A percentile compares a stretch with the other conserved stretches of the same genome.
Conservation (phyloP, 306 rosid genomes). For the Cucurbita ficifolia region DNA sequence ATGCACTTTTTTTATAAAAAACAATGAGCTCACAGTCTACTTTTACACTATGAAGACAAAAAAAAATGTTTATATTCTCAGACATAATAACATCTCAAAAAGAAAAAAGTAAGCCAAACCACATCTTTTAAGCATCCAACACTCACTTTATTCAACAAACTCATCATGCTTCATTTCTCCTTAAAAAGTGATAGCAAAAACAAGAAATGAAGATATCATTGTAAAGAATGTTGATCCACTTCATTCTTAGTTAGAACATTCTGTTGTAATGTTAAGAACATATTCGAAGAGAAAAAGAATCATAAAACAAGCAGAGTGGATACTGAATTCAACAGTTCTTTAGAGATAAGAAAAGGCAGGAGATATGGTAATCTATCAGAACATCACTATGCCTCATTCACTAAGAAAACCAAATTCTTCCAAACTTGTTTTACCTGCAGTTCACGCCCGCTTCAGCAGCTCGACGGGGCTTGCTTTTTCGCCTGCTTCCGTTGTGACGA, state of each 20-base stretch:
- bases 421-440: slow-evolving; percentile 33
- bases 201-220: background rate
- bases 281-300: background rate
- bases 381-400: slow-evolving; percentile 3
- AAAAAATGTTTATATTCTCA: background rate
- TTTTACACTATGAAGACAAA: background rate
- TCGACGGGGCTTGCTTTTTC: slow-evolving; percentile 74
- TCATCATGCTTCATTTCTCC: background rate
- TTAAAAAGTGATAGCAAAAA: background rate
- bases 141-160: background rate
- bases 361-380: slow-evolving; percentile 21
- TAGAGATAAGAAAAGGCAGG: slow-evolving; percentile 6
- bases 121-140: background rate
- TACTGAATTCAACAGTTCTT: background rate
- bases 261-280: background rate
- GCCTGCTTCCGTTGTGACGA: slow-evolving; percentile 71
- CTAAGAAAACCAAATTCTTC: background rate
- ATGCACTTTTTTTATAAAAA: too few relatives aligned
- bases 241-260: background rate
- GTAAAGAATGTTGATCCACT: background rate
- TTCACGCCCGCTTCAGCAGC: slow-evolving; percentile 90
- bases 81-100: background rate
- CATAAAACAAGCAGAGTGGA: background rate
- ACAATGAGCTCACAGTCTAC: background rate
- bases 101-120: background rate